Evolutionary conservation across 2,329 filamentous ascomycete species (phyloP).

Genomic region (Pestalotiopsis sp.): DNA sequence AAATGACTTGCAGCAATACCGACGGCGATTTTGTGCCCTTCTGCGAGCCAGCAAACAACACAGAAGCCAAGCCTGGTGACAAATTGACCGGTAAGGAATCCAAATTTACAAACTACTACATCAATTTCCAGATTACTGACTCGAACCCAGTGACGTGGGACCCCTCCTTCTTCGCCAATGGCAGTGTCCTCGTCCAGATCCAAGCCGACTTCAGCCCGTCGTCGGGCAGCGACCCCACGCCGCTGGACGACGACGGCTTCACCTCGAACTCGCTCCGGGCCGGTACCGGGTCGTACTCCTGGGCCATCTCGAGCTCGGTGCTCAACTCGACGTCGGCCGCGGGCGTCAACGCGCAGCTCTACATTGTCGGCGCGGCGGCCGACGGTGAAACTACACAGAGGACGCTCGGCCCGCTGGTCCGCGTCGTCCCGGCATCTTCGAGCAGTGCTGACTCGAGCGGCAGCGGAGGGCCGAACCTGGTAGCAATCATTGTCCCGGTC

Average conservation of each 20-base stretch:
- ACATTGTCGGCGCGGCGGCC: background rate
- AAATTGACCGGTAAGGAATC: background rate
- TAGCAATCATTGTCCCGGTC: slow-evolving; percentile 5
- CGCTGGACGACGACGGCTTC: background rate
- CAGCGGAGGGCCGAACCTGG: background rate
- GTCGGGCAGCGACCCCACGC: background rate
- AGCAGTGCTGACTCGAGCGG: background rate
- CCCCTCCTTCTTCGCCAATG: slow-evolving; percentile 1
- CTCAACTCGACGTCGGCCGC: background rate
- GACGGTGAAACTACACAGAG: background rate
- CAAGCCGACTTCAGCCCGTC: slow-evolving; percentile 8
- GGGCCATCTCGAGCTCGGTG: background rate
- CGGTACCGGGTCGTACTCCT: slow-evolving; percentile 3
- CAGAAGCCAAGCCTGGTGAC: background rate
- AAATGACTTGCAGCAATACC: slow-evolving; percentile 7
- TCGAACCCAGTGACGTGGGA: background rate
- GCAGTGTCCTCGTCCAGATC: slow-evolving; percentile 6
- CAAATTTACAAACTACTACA: background rate
- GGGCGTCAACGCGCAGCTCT: slow-evolving; percentile 1
- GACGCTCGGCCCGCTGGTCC: slow-evolving; percentile 2
- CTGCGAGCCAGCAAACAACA: slow-evolving; percentile 5
- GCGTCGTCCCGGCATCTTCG: background rate
- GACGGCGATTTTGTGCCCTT: slow-evolving; percentile 8
- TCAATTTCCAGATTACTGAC: background rate
- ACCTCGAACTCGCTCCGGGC: slow-evolving; percentile 8